These are phyloP conservation scores for Ilyonectria destructans DNA, from an alignment of 2,329 filamentous ascomycete species.

Conservation along the genomic window DNA sequence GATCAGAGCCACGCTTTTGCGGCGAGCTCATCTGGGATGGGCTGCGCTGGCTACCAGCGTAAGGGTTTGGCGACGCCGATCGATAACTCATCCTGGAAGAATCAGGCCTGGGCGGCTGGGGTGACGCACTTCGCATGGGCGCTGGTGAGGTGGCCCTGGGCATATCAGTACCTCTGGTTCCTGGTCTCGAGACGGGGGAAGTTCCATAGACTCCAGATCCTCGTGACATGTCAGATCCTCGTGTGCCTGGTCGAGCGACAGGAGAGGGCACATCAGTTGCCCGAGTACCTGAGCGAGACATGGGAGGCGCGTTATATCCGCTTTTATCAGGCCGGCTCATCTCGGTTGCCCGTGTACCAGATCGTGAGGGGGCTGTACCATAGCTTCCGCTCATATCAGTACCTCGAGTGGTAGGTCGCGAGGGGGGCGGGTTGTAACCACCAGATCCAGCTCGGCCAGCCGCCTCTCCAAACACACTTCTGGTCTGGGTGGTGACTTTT, in stretches of 20 bases:
- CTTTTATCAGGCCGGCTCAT: constrained; percentile 34
- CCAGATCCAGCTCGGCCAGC: constrained; percentile 54
- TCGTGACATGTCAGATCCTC: constrained; percentile 55
- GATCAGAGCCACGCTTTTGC: constrained; percentile 64
- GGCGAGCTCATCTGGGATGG: constrained; percentile 59
- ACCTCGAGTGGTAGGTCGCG: constrained; percentile 40
- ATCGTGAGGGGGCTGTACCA: constrained; percentile 43
- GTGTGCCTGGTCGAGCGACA: constrained; percentile 59
- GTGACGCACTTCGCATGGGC: constrained; percentile 75
- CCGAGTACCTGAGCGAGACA: constrained; percentile 44
- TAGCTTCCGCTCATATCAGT: constrained; percentile 39
- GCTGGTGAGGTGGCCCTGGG: constrained; percentile 78
- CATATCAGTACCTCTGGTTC: constrained; percentile 73
- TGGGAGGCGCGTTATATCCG: constrained; percentile 36
- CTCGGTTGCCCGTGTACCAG: constrained; percentile 45
- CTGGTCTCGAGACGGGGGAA: constrained; percentile 68
- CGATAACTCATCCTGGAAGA: constrained; percentile 60
- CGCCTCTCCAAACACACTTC: constrained; percentile 79
- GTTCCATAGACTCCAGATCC: constrained; percentile 51
- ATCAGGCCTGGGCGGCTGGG: constrained; percentile 70
- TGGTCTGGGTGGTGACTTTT: constrained; percentile 87
- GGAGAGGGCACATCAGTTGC: constrained; percentile 51
- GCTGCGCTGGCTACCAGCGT: constrained; percentile 59
- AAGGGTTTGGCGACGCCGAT: constrained; percentile 77
- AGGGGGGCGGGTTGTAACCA: constrained; percentile 50